A percentile compares a stretch with the other conserved stretches of the same genome.
phyloP scores from a whole-genome alignment of 2,329 filamentous ascomycete species.

The Botryotinia calthae region DNA sequence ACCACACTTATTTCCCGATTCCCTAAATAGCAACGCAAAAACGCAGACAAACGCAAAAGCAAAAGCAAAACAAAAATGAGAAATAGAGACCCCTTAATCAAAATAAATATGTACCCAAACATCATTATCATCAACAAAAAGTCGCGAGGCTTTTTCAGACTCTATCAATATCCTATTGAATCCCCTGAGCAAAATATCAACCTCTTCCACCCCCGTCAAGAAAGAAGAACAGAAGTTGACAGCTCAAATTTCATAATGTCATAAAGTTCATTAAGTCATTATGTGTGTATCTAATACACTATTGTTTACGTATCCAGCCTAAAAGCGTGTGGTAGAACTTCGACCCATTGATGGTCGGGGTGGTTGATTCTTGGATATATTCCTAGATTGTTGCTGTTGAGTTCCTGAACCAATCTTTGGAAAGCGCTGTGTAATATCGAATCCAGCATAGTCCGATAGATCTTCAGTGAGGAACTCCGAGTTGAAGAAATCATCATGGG shows the following conservation, averaged over 20 bases:
- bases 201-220: not conserved
- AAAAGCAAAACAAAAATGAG: not conserved
- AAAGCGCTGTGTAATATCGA: conserved; percentile 74
- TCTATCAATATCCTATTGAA: conserved; percentile 7
- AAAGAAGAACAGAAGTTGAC: conserved; percentile 15
- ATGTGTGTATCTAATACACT: conserved; percentile 23
- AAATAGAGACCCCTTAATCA: conserved; percentile 5
- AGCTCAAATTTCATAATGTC: conserved; percentile 25
- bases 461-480: conserved; percentile 58
- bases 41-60: conserved; percentile 4
- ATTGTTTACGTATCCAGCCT: conserved; percentile 23
- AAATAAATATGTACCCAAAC: conserved; percentile 19
- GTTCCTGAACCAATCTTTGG: conserved; percentile 66
- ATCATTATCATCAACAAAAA: conserved; percentile 20
- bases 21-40: conserved; percentile 10
- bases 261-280: conserved; percentile 25
- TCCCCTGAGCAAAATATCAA: conserved; percentile 11
- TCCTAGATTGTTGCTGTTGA: conserved; percentile 27
- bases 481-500: conserved; percentile 52
- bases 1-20: not conserved
- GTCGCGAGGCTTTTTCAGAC: conserved; percentile 15
- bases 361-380: conserved; percentile 28
- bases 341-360: conserved; percentile 34
- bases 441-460: conserved; percentile 54
- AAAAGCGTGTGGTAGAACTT: conserved; percentile 39